Evolutionary conservation across 371 early-diverging fungal genomes (phyloP), one percentile per base, ranked within the genome.

Genomic region (Hamiltosporidium tvaerminnensis): DNA sequence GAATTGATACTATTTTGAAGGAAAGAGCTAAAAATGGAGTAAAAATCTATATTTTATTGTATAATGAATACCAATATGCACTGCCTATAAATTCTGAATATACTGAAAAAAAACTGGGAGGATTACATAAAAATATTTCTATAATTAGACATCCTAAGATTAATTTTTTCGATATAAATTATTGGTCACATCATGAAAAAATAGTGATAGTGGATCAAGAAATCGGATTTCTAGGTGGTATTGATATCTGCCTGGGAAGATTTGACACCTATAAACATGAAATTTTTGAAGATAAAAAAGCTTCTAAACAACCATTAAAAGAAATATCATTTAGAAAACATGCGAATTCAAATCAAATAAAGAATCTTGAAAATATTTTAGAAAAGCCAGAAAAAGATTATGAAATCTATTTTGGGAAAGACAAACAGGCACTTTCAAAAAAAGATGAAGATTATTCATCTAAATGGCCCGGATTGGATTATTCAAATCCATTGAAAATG

Each of bases 171-270:
- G 76, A 79, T 85, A 86, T 32, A 36, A 53, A 63, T 41, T 66
- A 56, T 61, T 72, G 67, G 55, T 59, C 71, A 50, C 86, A 86
- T 63, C 87, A 87, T 72, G 87, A 89, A 80, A 91, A 91, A 82
- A 82, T 88, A 32, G 84, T 85, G 1, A 81, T 89, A 1, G 80
- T 91, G 0, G 91, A 91, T 74, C 81, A 84, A 62, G 79, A 82
- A 35, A 69, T 87, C 53, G 89, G 86, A 7, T 91, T 87, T 65
- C 81, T 88, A 47, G 91, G 91, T 57, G 91, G 91, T 0, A 79
- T 91, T 35, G 91, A 91, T 69, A 72, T 89, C 60, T 90, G 90
- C 76, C 85, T 85, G 75, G 91, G 90, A 4, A 84, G 92, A 33
- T 91, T 82, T 69, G 90, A 90, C 74, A 84, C 84, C 33, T 83